A percentile compares a stretch with the other conserved stretches of the same genome.
phyloP scores from a whole-genome alignment of 1,284 basidiomycete genomes.

The Sanghuangporus weigelae region DNA sequence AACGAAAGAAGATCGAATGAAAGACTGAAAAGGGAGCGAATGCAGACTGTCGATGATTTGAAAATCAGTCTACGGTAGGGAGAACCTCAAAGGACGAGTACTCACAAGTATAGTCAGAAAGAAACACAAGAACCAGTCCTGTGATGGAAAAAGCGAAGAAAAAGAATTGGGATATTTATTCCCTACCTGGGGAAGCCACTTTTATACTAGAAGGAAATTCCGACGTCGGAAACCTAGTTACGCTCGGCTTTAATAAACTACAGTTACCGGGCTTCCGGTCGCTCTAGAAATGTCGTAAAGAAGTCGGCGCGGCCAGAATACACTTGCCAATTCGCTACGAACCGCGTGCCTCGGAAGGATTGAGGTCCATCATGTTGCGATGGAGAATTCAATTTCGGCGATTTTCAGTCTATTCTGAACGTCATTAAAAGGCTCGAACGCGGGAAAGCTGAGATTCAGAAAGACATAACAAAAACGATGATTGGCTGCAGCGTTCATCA shows the following conservation, averaged over 20 bases:
- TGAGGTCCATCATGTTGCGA: not conserved
- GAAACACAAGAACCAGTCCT: conserved; percentile 52
- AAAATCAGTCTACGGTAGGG: not conserved
- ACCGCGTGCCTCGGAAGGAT: not conserved
- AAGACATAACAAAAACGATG: too few species aligned
- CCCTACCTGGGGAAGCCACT: not conserved
- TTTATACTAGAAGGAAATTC: not conserved
- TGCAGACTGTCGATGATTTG: not conserved
- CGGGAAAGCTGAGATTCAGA: too few species aligned
- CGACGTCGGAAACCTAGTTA: not conserved
- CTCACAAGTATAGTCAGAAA: conserved; percentile 24
- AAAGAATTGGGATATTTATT: conserved; percentile 23
- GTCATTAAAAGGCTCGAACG: too few species aligned
- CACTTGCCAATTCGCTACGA: not conserved
- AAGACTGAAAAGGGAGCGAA: conserved; percentile 19
- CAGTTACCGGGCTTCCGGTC: not conserved
- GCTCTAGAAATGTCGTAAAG: not conserved
- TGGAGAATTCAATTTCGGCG: not conserved
- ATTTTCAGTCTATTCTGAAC: not conserved
- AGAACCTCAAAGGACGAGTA: conserved; percentile 7
- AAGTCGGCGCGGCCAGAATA: not conserved
- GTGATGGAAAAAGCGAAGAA: conserved; percentile 33
- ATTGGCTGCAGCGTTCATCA: too few species aligned
- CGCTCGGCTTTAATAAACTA: not conserved
- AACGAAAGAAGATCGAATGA: conserved; percentile 13